Conservation (phyloP, 2,329 filamentous ascomycete species). For the Xylaria sp. region DNA sequence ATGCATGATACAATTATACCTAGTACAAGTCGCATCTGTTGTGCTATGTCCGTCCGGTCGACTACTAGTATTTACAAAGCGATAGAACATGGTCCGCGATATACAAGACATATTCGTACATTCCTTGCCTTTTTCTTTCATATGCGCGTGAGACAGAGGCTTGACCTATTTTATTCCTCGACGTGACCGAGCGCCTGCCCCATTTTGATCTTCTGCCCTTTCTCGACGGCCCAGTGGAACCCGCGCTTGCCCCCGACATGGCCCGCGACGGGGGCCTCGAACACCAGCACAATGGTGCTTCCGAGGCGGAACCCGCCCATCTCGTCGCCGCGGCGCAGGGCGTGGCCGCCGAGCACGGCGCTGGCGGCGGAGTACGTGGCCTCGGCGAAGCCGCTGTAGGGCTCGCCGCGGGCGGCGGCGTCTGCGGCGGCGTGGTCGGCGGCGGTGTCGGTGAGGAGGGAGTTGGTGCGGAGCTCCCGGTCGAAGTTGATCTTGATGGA, state of each 20-base stretch:
- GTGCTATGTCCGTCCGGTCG: no score
- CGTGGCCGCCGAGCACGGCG: conserved; percentile 78
- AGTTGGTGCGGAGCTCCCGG: conserved; percentile 90
- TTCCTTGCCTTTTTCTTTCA: background rate
- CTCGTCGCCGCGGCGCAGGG: conserved; percentile 85
- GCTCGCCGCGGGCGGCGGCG: conserved; percentile 75
- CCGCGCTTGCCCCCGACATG: conserved; percentile 65
- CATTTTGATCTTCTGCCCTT: conserved; percentile 87
- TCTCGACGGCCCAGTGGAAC: conserved; percentile 85
- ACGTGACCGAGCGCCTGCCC: conserved; percentile 85
- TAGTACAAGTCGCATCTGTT: no score
- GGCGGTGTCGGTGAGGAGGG: conserved; percentile 86
- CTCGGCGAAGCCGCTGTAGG: conserved; percentile 89
- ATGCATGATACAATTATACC: background rate
- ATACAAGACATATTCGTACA: background rate
- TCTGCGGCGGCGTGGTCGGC: conserved; percentile 85
- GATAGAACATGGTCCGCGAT: no score
- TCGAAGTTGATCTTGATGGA: conserved; percentile 98
- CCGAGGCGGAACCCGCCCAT: conserved; percentile 98
- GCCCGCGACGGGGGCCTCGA: conserved; percentile 83
- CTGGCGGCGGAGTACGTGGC: conserved; percentile 85
- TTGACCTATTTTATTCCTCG: conserved; percentile 44
- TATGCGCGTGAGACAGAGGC: background rate
- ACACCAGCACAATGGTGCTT: conserved; percentile 93
- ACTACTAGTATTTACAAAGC: no score